Evolutionary conservation across 257 asterid species (phyloP), one percentile per base, ranked within the genome.

Genomic region (Orobanche coerulescens): DNA sequence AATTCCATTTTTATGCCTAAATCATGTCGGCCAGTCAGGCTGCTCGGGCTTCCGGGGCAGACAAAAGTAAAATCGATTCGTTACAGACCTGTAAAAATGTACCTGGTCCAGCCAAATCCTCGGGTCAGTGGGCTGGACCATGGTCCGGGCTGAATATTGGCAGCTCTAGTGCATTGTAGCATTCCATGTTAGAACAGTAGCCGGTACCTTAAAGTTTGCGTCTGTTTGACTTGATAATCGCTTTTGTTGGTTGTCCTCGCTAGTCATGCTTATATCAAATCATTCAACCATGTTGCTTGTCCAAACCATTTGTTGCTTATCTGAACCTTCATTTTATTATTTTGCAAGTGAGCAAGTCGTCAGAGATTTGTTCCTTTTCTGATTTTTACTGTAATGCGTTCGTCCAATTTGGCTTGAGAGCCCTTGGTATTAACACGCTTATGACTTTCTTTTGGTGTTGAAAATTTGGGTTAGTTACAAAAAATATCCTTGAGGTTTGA

Each of bases 121-220:
- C n/a, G n/a, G n/a, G n/a, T n/a, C n/a, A n/a, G n/a, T n/a, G n/a
- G n/a, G n/a, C n/a, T n/a, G n/a, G n/a, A n/a, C n/a, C n/a, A n/a
- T n/a, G n/a, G n/a, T n/a, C n/a, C n/a, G n/a, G n/a, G n/a, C n/a
- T n/a, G n/a, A n/a, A n/a, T n/a, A n/a, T n/a, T n/a, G n/a, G n/a
- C n/a, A n/a, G n/a, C n/a, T 19, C 15, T 70, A 54, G 22, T 56
- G 39, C 22, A 63, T 62, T 62, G 24, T 53, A 54, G n/a, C n/a
- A 28, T 15, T 63, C 55, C 5, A 3, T 26, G 31, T 26, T 2
- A 26, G 31, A 26, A 31, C 25, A 16, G 62, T 16, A 49, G 44
- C 48, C 15, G 36, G 11, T 62, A 43, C 50, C 18, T n/a, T 63
- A 7, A 42, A 14, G 3, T 39, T 18, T 16, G 8, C 49, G 13